Evolutionary conservation across 208 protist genomes (phyloP).

Genomic region (Leishmania turanica): DNA sequence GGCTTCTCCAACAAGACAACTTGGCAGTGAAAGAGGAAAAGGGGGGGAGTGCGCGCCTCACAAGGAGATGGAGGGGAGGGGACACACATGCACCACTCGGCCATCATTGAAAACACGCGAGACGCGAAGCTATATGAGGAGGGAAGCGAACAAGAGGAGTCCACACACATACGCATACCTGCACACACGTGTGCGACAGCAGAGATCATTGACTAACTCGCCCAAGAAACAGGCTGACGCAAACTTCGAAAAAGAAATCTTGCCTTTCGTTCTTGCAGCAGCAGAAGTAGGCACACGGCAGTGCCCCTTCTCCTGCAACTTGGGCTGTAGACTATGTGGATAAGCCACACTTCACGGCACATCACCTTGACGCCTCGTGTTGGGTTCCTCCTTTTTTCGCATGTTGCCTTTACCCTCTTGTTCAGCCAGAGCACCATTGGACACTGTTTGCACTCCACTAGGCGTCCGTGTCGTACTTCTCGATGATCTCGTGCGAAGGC

Average conservation of each 20-base stretch:
- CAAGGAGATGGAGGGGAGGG: background rate
- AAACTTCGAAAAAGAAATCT: background rate
- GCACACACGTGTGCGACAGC: background rate
- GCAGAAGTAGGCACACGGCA: background rate
- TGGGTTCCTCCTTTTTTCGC: background rate
- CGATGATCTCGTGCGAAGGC: constrained; percentile 89
- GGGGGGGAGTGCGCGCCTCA: background rate
- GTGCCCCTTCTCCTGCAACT: background rate
- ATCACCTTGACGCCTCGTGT: background rate
- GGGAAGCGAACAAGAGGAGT: background rate
- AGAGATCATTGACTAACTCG: background rate
- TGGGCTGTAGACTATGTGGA: background rate
- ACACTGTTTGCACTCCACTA: constrained; percentile 1
- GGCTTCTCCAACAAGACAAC: background rate
- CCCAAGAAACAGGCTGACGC: background rate
- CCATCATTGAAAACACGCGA: background rate
- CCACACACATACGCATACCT: background rate
- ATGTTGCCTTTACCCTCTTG: background rate
- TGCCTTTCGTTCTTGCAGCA: background rate
- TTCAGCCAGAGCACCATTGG: background rate
- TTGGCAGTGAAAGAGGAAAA: background rate
- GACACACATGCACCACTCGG: background rate
- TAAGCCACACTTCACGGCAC: background rate
- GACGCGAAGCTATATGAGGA: background rate
- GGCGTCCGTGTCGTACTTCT: constrained; percentile 66